A percentile compares a stretch with the other conserved stretches of the same genome.
Conservation (phyloP, 2,329 filamentous ascomycete species). For the Calycina marina region DNA sequence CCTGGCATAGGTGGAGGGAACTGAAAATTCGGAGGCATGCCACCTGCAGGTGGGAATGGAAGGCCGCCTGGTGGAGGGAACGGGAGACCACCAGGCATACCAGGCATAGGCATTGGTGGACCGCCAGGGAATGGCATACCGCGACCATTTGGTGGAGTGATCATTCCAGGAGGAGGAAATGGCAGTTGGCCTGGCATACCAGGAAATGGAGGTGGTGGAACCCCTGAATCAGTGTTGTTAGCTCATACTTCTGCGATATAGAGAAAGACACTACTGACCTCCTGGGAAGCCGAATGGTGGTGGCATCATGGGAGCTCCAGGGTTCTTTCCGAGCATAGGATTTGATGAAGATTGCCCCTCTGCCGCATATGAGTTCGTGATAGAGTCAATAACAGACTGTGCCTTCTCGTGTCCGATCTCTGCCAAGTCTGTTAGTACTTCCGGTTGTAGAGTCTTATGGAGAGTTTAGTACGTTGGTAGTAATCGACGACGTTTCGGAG, state of each 20-base stretch:
- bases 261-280: conserved; percentile 22
- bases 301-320: conserved; percentile 27
- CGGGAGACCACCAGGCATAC: conserved; percentile 2
- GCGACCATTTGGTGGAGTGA: conserved; percentile 32
- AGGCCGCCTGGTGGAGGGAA: conserved; percentile 11
- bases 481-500: conserved; percentile 96
- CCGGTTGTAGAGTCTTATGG: neutral
- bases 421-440: conserved; percentile 22
- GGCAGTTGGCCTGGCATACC: conserved; percentile 33
- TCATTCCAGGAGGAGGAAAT: too few species aligned
- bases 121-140: conserved; percentile 27
- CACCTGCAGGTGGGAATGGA: conserved; percentile 26
- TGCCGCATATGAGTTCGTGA: conserved; percentile 87
- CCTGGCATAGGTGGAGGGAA: conserved; percentile 26
- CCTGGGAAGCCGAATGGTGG: conserved; percentile 46
- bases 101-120: too few species aligned
- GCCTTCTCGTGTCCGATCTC: conserved; percentile 98
- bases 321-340: conserved; percentile 63
- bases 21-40: conserved; percentile 37
- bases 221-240: conserved; percentile 12
- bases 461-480: conserved; percentile 61
- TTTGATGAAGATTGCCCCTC: conserved; percentile 81
- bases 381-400: conserved; percentile 95
- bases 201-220: conserved; percentile 44
- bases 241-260: neutral